phyloP scores from a whole-genome alignment of 2,329 filamentous ascomycete species.

The Cercospora zeae-maydis region DNA sequence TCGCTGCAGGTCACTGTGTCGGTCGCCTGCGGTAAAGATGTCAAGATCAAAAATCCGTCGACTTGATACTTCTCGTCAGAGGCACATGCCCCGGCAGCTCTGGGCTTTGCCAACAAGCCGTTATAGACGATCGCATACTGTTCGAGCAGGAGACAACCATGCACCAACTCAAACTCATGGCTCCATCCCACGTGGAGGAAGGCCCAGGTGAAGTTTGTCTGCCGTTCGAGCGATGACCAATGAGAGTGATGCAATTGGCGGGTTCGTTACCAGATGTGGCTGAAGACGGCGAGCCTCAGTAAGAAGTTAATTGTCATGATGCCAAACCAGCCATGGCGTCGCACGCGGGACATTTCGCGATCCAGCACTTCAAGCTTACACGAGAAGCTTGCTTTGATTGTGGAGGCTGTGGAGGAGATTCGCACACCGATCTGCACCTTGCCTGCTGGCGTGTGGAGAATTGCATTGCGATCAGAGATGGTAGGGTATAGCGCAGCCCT shows the following conservation, averaged over 20 bases:
- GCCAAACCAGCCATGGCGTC: neutral
- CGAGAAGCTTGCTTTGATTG: conserved; percentile 1
- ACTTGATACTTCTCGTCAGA: neutral
- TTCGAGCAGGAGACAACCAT: neutral
- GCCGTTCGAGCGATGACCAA: conserved; percentile 5
- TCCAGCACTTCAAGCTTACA: conserved; percentile 2
- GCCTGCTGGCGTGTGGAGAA: neutral
- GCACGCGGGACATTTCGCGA: neutral
- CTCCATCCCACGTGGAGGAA: neutral
- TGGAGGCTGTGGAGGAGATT: conserved; percentile 2
- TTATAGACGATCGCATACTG: neutral
- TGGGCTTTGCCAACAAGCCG: neutral
- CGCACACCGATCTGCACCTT: neutral
- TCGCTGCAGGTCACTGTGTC: neutral
- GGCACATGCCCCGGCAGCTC: neutral
- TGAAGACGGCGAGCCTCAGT: neutral
- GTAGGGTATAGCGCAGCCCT: neutral
- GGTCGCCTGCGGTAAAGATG: neutral
- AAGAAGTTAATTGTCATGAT: conserved; percentile 2
- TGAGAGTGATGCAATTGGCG: conserved; percentile 3
- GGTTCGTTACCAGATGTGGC: neutral
- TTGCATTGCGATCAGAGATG: neutral
- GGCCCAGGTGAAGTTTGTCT: neutral
- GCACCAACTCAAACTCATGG: neutral
- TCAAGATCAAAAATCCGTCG: neutral